Evolutionary conservation across 148 eudicot species (phyloP).

Genomic region (Arctostaphylos glauca): DNA sequence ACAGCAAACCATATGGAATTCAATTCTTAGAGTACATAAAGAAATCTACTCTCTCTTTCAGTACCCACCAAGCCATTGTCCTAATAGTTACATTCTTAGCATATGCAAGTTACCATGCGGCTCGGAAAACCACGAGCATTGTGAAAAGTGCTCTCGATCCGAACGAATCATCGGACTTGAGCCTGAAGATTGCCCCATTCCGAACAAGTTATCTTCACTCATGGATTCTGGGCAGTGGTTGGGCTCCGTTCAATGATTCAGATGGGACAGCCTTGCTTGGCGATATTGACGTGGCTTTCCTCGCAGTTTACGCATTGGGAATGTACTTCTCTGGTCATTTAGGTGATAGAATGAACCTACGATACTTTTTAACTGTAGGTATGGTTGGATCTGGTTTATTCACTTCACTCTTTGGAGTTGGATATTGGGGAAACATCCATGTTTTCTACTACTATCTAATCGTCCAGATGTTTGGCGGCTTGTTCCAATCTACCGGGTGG

Average conservation of each 20-base stretch:
- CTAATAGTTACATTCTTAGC: constrained; percentile 73
- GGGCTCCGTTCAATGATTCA: constrained; percentile 77
- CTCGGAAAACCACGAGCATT: constrained; percentile 81
- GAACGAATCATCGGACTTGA: constrained; percentile 35
- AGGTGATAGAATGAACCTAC: constrained; percentile 75
- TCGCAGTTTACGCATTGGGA: constrained; percentile 67
- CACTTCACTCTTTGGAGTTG: constrained; percentile 74
- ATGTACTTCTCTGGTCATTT: constrained; percentile 86
- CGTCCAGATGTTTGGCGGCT: constrained; percentile 83
- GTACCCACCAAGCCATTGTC: constrained; percentile 74
- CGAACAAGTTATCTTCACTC: constrained; percentile 31
- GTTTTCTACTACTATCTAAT: constrained; percentile 65
- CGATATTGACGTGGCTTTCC: constrained; percentile 86
- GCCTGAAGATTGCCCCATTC: constrained; percentile 40
- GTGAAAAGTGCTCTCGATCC: constrained; percentile 92
- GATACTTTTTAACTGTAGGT: constrained; percentile 74
- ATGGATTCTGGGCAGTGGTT: constrained; percentile 50
- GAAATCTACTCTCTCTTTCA: constrained; percentile 55
- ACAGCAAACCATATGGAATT: constrained; percentile 63
- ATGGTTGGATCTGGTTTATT: constrained; percentile 90
- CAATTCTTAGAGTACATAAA: constrained; percentile 46
- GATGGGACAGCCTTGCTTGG: constrained; percentile 82
- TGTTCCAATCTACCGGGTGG: constrained; percentile 92
- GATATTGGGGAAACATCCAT: constrained; percentile 79
- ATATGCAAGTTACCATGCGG: constrained; percentile 69